These are phyloP conservation scores for Boletales sp. DNA, from an alignment of 768 basidiomycete genomes.

Conservation along the genomic window DNA sequence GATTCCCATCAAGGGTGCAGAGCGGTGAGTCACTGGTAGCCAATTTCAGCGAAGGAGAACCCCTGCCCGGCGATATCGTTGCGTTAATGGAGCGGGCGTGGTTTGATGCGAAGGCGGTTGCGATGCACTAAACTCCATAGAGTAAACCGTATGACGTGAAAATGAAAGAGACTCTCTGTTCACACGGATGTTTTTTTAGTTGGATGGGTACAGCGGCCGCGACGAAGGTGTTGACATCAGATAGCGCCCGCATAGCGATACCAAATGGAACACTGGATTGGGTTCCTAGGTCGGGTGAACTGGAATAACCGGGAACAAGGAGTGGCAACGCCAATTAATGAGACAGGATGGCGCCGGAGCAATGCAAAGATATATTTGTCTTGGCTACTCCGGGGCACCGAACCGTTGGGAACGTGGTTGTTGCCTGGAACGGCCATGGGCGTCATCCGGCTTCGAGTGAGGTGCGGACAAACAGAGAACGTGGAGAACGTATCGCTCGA, in stretches of 20 bases:
- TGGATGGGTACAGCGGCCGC: no score
- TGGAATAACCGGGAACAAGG: background rate
- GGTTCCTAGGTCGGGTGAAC: background rate
- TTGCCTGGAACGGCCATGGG: no score
- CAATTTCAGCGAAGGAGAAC: conserved; percentile 17
- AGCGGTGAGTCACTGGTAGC: background rate
- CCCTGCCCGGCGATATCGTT: conserved; percentile 11
- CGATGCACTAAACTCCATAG: conserved; percentile 11
- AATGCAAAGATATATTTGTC: background rate
- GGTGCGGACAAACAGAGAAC: background rate
- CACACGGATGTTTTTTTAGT: no score
- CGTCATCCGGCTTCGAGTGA: no score
- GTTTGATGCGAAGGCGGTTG: conserved; percentile 3
- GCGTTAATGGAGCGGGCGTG: conserved; percentile 10
- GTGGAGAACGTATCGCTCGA: background rate
- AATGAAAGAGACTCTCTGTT: no score
- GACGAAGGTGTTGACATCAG: no score
- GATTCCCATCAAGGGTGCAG: conserved; percentile 1
- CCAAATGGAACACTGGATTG: no score
- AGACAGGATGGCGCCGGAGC: background rate
- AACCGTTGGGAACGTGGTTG: conserved; percentile 3
- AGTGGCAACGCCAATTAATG: no score
- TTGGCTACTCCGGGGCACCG: no score
- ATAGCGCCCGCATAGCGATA: no score
- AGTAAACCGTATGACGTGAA: no score